Evolutionary conservation across 805 yeast genomes (phyloP).

Genomic region (Sungouiozyma ichnusensis): DNA sequence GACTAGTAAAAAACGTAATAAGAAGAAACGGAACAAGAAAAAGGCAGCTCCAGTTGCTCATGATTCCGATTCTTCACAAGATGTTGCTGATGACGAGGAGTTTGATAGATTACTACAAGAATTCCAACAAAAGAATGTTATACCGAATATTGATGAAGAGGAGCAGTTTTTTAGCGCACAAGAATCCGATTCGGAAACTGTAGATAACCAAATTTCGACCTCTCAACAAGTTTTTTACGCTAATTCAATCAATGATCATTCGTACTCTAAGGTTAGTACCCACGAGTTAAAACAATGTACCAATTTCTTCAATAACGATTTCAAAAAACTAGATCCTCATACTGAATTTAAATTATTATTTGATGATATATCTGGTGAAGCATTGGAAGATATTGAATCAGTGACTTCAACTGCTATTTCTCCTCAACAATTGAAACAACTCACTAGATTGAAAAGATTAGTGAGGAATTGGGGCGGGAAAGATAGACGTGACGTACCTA

Average conservation of each 20-base stretch:
- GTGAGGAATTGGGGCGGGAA: constrained; percentile 81
- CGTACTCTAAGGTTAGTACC: constrained; percentile 17
- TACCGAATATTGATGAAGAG: constrained; percentile 27
- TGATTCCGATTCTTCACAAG: constrained; percentile 9
- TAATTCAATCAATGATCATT: constrained; percentile 23
- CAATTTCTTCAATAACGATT: constrained; percentile 18
- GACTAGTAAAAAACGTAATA: constrained; percentile 14
- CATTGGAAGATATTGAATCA: constrained; percentile 65
- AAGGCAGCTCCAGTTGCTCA: constrained; percentile 2
- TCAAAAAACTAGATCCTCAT: constrained; percentile 58
- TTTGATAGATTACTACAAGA: constrained; percentile 46
- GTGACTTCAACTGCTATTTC: constrained; percentile 60
- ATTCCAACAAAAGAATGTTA: constrained; percentile 23
- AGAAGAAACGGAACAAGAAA: constrained; percentile 18
- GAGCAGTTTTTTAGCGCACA: constrained; percentile 36
- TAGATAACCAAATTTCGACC: constrained; percentile 10
- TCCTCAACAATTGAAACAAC: constrained; percentile 57
- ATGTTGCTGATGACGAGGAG: constrained; percentile 42
- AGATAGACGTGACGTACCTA: constrained; percentile 65
- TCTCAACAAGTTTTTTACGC: constrained; percentile 27
- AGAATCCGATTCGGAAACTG: constrained; percentile 19
- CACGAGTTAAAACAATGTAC: constrained; percentile 7
- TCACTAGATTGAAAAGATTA: constrained; percentile 39
- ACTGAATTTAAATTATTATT: constrained; percentile 59
- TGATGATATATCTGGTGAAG: constrained; percentile 58